Conservation (phyloP, 345 rosid genomes). For the Sapria himalayana region DNA sequence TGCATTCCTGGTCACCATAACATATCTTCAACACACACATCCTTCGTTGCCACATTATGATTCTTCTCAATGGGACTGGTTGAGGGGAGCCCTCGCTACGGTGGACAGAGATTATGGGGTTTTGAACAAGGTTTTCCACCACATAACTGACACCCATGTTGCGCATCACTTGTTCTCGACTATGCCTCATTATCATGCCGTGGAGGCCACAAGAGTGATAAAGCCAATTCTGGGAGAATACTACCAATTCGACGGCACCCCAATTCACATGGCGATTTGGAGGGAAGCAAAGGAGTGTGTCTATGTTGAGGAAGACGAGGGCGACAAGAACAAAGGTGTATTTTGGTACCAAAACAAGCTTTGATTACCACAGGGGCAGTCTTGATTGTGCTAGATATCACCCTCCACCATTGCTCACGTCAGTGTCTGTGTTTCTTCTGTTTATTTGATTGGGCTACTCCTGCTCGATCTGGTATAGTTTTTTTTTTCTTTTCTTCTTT, state of each 20-base stretch:
- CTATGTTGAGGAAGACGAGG: slow-evolving; percentile 59
- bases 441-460: too few relatives aligned
- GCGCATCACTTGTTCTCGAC: slow-evolving; percentile 75
- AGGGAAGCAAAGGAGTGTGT: slow-evolving; percentile 87
- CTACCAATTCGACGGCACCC: slow-evolving; percentile 57
- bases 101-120: slow-evolving; percentile 77
- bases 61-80: slow-evolving; percentile 80
- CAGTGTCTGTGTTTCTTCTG: too few relatives aligned
- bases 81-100: slow-evolving; percentile 65
- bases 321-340: slow-evolving; percentile 37
- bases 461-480: too few relatives aligned
- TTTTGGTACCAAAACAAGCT: slow-evolving; percentile 61
- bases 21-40: slow-evolving; percentile 81
- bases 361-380: too few relatives aligned
- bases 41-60: slow-evolving; percentile 66
- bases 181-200: slow-evolving; percentile 78
- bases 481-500: too few relatives aligned
- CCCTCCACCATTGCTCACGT: too few relatives aligned
- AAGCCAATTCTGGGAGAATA: slow-evolving; percentile 69
- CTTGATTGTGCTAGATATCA: too few relatives aligned
- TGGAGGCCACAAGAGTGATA: slow-evolving; percentile 80
- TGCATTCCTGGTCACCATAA: slow-evolving; percentile 44
- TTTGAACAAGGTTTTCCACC: slow-evolving; percentile 65
- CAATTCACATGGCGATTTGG: slow-evolving; percentile 45
- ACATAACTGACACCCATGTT: slow-evolving; percentile 77